Evolutionary conservation across 306 rosid species (phyloP).

Genomic region (Vigna nakashimae): DNA sequence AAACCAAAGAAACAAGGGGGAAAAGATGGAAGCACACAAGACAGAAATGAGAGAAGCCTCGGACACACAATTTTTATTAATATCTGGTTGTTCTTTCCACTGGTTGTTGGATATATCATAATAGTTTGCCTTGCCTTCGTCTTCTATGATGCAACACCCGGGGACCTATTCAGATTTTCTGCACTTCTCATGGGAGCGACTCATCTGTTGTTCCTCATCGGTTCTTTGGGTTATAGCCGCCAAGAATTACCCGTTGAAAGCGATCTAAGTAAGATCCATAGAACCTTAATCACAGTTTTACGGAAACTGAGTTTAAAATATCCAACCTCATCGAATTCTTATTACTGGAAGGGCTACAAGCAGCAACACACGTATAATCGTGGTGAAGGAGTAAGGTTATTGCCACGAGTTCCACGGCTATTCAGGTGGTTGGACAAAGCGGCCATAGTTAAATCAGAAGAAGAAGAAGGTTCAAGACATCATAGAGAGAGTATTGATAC

Average conservation of each 20-base stretch:
- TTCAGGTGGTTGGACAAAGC: not conserved
- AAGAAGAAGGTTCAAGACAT: no score
- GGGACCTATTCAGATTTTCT: not conserved
- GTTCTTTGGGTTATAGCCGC: not conserved
- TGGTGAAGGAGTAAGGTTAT: not conserved
- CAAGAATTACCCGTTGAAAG: not conserved
- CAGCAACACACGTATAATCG: not conserved
- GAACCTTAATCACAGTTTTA: not conserved
- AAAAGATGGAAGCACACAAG: no score
- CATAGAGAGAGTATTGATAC: not conserved
- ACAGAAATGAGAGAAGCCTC: no score
- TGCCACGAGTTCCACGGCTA: not conserved
- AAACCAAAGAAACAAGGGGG: no score
- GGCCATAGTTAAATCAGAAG: not conserved
- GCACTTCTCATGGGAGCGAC: not conserved
- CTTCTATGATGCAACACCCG: fast-evolving
- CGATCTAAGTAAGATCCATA: not conserved
- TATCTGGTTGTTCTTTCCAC: not conserved
- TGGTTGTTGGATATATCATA: not conserved
- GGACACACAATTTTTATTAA: no score
- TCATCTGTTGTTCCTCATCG: not conserved
- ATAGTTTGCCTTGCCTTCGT: no score
- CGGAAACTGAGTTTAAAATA: not conserved
- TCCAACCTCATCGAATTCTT: not conserved
- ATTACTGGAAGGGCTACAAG: slow-evolving; percentile 26